Base-by-base conservation (phyloP, 2,329 filamentous ascomycete species). In the Whalleya microplaca region DNA sequence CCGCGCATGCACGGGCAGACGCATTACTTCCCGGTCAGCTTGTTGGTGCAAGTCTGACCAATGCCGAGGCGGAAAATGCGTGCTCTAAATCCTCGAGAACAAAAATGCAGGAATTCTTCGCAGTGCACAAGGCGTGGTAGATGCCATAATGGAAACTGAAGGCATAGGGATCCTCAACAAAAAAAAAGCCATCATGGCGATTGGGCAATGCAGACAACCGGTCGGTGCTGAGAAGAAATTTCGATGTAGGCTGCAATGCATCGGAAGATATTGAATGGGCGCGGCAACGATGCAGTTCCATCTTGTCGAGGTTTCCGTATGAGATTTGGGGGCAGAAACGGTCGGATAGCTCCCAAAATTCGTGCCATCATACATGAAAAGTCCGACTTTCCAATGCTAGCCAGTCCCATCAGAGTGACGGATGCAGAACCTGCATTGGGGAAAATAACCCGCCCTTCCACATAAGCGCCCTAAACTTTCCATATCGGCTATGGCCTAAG, bases 21-120 rank as follows among this genome's bases (percentile, higher is more conserved):
- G 55, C 53, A 61, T 58, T 61, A 53, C 58, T 43, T 58, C 55
- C 55, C 41, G 55, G 56, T 58, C 57, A 56, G 57, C 53, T 52
- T 56, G 52, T 54, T 54, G 52, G 52, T 54, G 52, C 45, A 54
- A 18, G 57, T 41, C 51, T 58, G 45, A 50, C 58, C 55, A 61
- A 63, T 63, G 43, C 53, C 60, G 60, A 55, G 50, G 55, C 55
- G 55, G 7, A 6, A 52, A 50, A 37, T 43, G 43, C 54, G 57
- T 52, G 55, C 55, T 50, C 58, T 48, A 14, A 50, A 52, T 51
- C 40, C 43, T 56, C 37, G 45, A 53, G 43, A 60, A 58, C 41
- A 45, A 47, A 27, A 48, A 54, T 50, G 51, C 48, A 53, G 43
- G 41, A 51, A 41, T 56, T 21, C 37, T 29, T 48, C 44, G 54